A percentile compares a stretch with the other conserved stretches of the same genome.
phyloP scores from a whole-genome alignment of 495 filamentous ascomycete genomes.

The Penicillium fimorum region DNA sequence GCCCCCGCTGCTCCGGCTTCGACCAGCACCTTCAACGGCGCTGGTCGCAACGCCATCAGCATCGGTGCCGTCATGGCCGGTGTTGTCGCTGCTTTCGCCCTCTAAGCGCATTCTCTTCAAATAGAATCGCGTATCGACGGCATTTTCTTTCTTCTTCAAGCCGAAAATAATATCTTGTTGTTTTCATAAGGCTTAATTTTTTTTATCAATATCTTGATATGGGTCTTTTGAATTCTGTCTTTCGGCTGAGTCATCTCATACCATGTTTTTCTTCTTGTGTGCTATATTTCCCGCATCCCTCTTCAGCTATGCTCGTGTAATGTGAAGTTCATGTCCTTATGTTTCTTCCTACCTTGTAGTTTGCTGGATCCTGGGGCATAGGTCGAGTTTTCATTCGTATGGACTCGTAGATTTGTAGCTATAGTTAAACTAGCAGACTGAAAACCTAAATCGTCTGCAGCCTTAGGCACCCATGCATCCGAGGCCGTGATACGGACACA shows the following conservation, averaged over 20 bases:
- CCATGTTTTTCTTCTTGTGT: constrained; percentile 4
- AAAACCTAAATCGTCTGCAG: too few relatives aligned
- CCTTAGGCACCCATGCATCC: too few relatives aligned
- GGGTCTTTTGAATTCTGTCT: background rate
- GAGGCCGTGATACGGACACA: too few relatives aligned
- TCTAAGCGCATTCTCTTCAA: constrained; percentile 29
- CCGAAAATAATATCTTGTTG: constrained; percentile 6
- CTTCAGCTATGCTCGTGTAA: constrained; percentile 11
- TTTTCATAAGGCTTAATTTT: constrained; percentile 6
- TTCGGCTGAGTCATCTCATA: background rate
- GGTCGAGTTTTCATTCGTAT: background rate
- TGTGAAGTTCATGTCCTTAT: constrained; percentile 14
- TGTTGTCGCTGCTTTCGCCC: constrained; percentile 41
- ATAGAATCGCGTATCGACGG: background rate
- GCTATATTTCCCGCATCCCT: background rate
- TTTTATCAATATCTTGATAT: constrained; percentile 1
- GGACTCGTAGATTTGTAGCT: background rate
- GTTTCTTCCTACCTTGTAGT: constrained; percentile 2
- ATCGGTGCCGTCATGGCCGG: constrained; percentile 47
- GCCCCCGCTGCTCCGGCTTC: constrained; percentile 28
- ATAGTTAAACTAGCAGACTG: too few relatives aligned
- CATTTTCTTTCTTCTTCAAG: constrained; percentile 2
- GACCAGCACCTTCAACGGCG: constrained; percentile 42
- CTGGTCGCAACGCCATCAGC: constrained; percentile 44
- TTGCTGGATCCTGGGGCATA: background rate